These are phyloP conservation scores for Pseudocercospora crystallina DNA, from an alignment of 2,329 filamentous ascomycete genomes.

Conservation along the genomic window DNA sequence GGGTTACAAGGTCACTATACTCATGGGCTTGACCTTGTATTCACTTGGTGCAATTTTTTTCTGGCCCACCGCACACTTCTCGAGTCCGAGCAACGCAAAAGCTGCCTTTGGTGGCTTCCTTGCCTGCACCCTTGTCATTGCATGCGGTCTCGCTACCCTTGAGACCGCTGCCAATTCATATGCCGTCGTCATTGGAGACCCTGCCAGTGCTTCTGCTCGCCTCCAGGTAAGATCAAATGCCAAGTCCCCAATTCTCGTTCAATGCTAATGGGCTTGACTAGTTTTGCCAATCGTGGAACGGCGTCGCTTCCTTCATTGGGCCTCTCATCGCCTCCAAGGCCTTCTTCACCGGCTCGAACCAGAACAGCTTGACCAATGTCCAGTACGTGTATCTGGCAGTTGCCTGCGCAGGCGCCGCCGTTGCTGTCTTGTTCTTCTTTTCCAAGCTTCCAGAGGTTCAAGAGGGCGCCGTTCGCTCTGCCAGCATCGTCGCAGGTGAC, in stretches of 20 bases:
- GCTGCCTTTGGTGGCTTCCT: constrained; percentile 41
- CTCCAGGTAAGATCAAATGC: constrained; percentile 24
- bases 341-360: constrained; percentile 38
- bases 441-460: constrained; percentile 40
- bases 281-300: constrained; percentile 43
- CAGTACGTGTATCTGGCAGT: constrained; percentile 43
- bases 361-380: constrained; percentile 37
- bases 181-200: constrained; percentile 41
- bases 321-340: constrained; percentile 41
- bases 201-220: constrained; percentile 37
- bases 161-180: constrained; percentile 42
- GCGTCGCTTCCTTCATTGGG: constrained; percentile 41
- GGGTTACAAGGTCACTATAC: constrained; percentile 48
- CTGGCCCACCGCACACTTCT: constrained; percentile 40
- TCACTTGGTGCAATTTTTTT: constrained; percentile 41
- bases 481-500: constrained; percentile 29
- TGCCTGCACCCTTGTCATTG: constrained; percentile 40
- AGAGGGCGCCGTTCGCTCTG: constrained; percentile 25
- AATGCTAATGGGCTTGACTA: too few species aligned
- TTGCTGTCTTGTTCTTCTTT: constrained; percentile 39
- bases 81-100: constrained; percentile 28
- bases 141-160: constrained; percentile 41
- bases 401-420: constrained; percentile 37
- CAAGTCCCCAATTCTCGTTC: too few species aligned
- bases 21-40: constrained; percentile 41